Conservation (phyloP, 2,329 filamentous ascomycete genomes). For the Calonectria pseudoreteaudii region DNA sequence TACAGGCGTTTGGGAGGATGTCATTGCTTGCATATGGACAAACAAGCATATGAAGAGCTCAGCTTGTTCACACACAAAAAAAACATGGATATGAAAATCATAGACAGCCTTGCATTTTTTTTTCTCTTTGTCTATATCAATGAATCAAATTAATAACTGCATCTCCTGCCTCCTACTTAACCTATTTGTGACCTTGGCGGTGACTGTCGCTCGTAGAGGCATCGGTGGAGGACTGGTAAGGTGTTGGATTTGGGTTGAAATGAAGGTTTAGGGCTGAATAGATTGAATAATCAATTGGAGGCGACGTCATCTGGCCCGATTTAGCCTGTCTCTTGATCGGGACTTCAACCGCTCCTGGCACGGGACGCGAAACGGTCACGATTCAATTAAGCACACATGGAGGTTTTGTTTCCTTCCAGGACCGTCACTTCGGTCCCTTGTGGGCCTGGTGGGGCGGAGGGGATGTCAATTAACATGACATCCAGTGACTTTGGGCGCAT, state of each 20-base stretch:
- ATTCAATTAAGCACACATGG: neutral
- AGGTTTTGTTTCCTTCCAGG: constrained; percentile 1
- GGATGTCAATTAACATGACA: constrained; percentile 33
- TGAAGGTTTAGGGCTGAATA: neutral
- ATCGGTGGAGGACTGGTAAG: neutral
- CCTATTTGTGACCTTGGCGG: neutral
- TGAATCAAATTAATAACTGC: neutral
- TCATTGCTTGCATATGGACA: constrained; percentile 24
- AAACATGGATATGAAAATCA: constrained; percentile 16
- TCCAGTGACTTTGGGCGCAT: constrained; percentile 39
- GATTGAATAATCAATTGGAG: neutral
- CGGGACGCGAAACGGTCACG: constrained; percentile 23
- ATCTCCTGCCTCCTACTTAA: neutral
- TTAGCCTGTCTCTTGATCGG: constrained; percentile 3
- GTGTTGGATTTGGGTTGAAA: neutral
- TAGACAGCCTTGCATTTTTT: constrained; percentile 14
- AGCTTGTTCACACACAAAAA: constrained; percentile 21
- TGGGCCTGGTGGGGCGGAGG: constrained; percentile 11
- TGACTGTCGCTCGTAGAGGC: neutral
- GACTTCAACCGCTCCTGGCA: constrained; percentile 12
- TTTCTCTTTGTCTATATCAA: neutral
- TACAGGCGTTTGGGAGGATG: constrained; percentile 35
- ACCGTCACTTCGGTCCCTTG: constrained; percentile 15
- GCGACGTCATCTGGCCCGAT: neutral
- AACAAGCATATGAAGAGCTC: constrained; percentile 22